Evolutionary conservation across 2,329 filamentous ascomycete genomes (phyloP), one percentile per base, ranked within the genome.

Genomic region (Ceratocystis colombiana): DNA sequence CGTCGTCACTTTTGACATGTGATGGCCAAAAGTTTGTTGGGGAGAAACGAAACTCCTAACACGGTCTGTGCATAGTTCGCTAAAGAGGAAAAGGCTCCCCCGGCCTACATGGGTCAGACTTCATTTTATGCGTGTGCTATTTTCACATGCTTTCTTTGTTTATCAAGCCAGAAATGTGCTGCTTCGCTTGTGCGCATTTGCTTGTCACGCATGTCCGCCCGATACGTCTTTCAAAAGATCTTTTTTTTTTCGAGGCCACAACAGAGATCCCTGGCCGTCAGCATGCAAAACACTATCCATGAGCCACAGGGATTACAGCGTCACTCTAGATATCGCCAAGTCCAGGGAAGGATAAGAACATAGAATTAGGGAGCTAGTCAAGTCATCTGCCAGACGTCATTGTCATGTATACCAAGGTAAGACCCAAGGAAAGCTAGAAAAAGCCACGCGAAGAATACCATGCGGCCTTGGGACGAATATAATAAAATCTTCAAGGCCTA

Each of bases 91-190:
- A 59, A 37, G 28, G 55, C 55, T 37, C n/a, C 28, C 25, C 17
- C 20, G 53, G n/a, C 17, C 33, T 59, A n/a, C 53, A 37, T 59
- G 55, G 55, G 33, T 59, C 28, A 37, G 55, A 30, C 15, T 59
- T 30, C 17, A 59, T 20, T 37, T 59, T 25, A 59, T 59, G 55
- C 55, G n/a, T 6, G 50, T 10, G 45, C 33, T 55, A 48, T 50
- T 53, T 50, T 50, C 48, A 64, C 30, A 50, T 64, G 48, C 45
- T 64, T 64, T 46, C 17, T 64, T 41, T 50, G 45, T 64, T 48
- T 48, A 12, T 12, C 22, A 7, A 33, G 7, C n/a, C 15, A 64
- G 37, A 41, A 41, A 5, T 41, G 37, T 41, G 37, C 3, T 5
- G n/a, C 41, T 53, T 8, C 48, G 48, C 22, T 59, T 30, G 28